Conservation (phyloP, 192 early-diverging fungal species). For the Entophlyctis luteolus region DNA sequence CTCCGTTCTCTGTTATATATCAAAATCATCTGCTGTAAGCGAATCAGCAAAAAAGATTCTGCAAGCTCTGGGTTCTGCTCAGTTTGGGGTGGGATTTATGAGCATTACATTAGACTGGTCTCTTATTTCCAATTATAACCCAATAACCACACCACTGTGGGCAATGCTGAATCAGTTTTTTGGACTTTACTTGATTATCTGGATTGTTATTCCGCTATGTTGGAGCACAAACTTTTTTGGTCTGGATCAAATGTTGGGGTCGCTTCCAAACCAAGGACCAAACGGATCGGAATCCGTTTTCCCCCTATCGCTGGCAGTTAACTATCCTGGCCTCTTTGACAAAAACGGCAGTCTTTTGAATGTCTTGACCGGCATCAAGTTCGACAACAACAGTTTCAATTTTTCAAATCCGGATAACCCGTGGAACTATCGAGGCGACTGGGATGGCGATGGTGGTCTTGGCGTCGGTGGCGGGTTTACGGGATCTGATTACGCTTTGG, state of each 20-base stretch:
- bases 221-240: slow-evolving; percentile 12
- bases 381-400: no score
- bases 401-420: no score
- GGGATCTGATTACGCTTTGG: no score
- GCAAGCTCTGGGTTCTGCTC: slow-evolving; percentile 15
- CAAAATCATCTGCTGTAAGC: not conserved
- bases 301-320: slow-evolving; percentile 5
- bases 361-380: not conserved
- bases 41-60: not conserved
- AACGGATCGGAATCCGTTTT: slow-evolving; percentile 5
- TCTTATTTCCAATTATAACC: slow-evolving; percentile 8
- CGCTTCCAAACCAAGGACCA: slow-evolving; percentile 9
- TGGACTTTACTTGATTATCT: slow-evolving; percentile 12
- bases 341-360: not conserved
- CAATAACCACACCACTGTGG: slow-evolving; percentile 31
- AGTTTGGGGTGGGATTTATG: slow-evolving; percentile 17
- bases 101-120: slow-evolving; percentile 16
- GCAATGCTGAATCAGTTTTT: slow-evolving; percentile 20
- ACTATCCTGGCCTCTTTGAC: slow-evolving; percentile 11
- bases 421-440: no score
- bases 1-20: slow-evolving; percentile 23
- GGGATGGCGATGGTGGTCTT: no score
- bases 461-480: no score
- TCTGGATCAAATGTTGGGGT: slow-evolving; percentile 5
- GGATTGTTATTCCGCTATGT: slow-evolving; percentile 25